Evolutionary conservation across 805 yeast genomes (phyloP).

Genomic region (Spathaspora boniae): DNA sequence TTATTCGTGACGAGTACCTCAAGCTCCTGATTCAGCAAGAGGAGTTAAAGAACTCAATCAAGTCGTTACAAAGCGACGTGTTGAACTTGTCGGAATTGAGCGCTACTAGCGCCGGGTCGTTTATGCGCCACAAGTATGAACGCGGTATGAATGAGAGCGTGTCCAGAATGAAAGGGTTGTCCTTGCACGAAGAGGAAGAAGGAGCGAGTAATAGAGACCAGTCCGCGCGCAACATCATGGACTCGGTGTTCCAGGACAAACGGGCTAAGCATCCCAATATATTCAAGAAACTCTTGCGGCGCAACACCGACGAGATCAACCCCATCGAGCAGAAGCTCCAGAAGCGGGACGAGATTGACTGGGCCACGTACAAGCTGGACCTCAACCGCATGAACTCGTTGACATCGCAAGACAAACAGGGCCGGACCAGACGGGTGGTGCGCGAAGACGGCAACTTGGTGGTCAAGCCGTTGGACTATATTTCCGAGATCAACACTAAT

Average conservation of each 20-base stretch:
- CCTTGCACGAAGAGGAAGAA: constrained; percentile 18
- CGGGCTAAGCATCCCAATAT: constrained; percentile 42
- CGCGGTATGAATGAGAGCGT: constrained; percentile 22
- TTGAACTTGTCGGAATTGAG: constrained; percentile 64
- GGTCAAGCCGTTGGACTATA: constrained; percentile 40
- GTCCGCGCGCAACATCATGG: constrained; percentile 24
- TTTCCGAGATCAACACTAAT: constrained; percentile 40
- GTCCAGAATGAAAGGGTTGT: constrained; percentile 18
- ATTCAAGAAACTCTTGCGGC: constrained; percentile 41
- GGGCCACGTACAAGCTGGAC: constrained; percentile 48
- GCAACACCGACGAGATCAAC: constrained; percentile 21
- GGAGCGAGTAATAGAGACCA: constrained; percentile 7
- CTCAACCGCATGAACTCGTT: constrained; percentile 71
- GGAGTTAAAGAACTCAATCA: constrained; percentile 36
- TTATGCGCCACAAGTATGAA: constrained; percentile 67
- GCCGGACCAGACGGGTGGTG: constrained; percentile 59
- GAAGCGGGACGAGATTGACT: constrained; percentile 29
- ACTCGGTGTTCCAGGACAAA: constrained; percentile 40
- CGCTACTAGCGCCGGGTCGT: constrained; percentile 88
- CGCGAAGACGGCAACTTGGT: constrained; percentile 35
- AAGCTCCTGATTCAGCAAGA: constrained; percentile 28
- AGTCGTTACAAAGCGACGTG: constrained; percentile 44
- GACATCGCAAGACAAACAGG: constrained; percentile 62
- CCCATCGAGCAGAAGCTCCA: constrained; percentile 33
- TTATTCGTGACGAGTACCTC: constrained; percentile 10